These are phyloP conservation scores for Rhododendron molle DNA, from an alignment of 148 eudicot genomes.

Conservation along the genomic window DNA sequence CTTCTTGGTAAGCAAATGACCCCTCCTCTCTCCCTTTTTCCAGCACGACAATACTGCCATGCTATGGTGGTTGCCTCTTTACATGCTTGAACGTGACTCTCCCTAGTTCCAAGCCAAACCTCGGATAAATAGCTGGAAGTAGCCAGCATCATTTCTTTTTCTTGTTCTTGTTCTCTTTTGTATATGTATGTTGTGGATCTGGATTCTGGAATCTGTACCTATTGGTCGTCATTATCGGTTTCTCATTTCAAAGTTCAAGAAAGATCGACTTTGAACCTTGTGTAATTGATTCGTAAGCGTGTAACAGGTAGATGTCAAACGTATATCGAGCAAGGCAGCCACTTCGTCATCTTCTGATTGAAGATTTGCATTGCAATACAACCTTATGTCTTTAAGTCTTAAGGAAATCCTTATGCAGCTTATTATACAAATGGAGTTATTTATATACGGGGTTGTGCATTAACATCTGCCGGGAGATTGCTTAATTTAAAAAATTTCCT, in stretches of 20 bases:
- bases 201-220: no score
- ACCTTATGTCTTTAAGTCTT: background rate
- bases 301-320: background rate
- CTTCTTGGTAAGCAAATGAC: conserved; percentile 63
- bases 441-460: background rate
- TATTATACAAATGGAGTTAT: background rate
- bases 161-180: background rate
- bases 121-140: background rate
- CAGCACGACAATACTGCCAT: background rate
- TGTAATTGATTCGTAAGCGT: background rate
- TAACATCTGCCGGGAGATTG: background rate
- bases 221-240: background rate
- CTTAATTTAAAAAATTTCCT: background rate
- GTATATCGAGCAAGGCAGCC: background rate
- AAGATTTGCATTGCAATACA: background rate
- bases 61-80: background rate
- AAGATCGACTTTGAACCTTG: background rate
- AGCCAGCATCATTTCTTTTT: background rate
- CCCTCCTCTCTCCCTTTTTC: background rate
- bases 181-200: background rate
- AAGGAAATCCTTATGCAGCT: background rate
- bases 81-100: background rate
- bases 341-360: background rate
- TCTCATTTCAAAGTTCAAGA: background rate
- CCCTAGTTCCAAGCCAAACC: background rate